Evolutionary conservation across 2,329 filamentous ascomycete genomes (phyloP), one percentile per base, ranked within the genome.

Genomic region (Gaeumannomyces sp.): DNA sequence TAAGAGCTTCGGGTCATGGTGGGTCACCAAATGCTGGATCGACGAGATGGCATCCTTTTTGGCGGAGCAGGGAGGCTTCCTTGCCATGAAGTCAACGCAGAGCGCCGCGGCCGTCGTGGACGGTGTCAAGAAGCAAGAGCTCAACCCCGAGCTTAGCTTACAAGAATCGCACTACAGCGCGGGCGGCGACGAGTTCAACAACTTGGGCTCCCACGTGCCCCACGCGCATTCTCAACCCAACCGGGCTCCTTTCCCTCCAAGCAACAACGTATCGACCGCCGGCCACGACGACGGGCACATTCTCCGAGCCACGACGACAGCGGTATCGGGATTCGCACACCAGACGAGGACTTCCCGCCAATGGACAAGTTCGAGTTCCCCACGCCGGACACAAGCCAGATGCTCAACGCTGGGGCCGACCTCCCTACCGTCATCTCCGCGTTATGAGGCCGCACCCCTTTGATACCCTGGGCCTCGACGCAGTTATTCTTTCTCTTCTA

Each of bases 41-140:
- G 93, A 97, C 72, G 94, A 98, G 78, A 96, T 96, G 91, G 87
- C 93, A 62, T 84, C 90, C 65, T 97, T 96, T 83, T 81, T 97
- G 69, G 92, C 92, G 0, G 92, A 96, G 71, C 89, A 93, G 71
- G 94, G 93, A 62, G 94, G 94, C 0, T 97, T 97, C 73, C 88
- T 97, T 80, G 82, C 83, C 69, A 83, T 83, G 66, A 84, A 79
- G 68, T 77, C 76, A 10, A 76, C 76, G 4, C 75, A 75, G 14
- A 71, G 72, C 10, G 68, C 71, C 16, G 71, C 72, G 10, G 69
- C 72, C 4, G 67, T 66, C 27, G 67, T 38, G 64, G 65, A 35
- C 56, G 62, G 58, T 8, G 16, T 64, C 56, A 19, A 50, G 7
- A 62, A 35, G 19, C 33, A 45, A 11, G 64, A 65, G 64, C 63